A percentile compares a stretch with the other conserved stretches of the same genome.
These are phyloP conservation scores for Orbilia javanica DNA, from an alignment of 2,329 filamentous ascomycete species.

Conservation along the genomic window DNA sequence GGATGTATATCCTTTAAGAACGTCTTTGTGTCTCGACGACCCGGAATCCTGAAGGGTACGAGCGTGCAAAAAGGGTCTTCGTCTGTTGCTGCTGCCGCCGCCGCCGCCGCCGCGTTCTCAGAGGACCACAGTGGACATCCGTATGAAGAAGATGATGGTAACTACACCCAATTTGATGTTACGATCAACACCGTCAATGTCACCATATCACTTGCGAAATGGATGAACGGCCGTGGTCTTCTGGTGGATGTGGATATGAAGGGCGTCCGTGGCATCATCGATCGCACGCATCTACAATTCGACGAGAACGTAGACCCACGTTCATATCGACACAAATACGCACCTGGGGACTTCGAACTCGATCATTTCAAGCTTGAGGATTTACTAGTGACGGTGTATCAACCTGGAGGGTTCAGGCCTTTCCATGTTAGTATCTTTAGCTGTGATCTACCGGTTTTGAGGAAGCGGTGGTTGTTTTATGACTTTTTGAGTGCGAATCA, in stretches of 20 bases:
- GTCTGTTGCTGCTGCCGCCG: slow-evolving; percentile 83
- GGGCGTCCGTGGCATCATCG: slow-evolving; percentile 90
- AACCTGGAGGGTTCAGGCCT: slow-evolving; percentile 90
- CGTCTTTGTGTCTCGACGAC: slow-evolving; percentile 91
- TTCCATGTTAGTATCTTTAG: slow-evolving; percentile 96
- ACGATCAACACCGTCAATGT: slow-evolving; percentile 96
- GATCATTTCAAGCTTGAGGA: slow-evolving; percentile 97
- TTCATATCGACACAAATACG: slow-evolving; percentile 86
- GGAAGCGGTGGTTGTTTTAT: slow-evolving; percentile 98
- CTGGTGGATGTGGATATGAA: slow-evolving; percentile 93
- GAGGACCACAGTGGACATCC: slow-evolving; percentile 62
- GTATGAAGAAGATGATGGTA: slow-evolving; percentile 82
- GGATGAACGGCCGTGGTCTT: slow-evolving; percentile 96
- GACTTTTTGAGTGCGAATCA: slow-evolving; percentile 95
- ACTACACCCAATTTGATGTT: slow-evolving; percentile 97
- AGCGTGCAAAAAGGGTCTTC: slow-evolving; percentile 94
- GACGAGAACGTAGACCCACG: slow-evolving; percentile 80
- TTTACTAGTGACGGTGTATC: slow-evolving; percentile 88
- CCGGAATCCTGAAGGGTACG: slow-evolving; percentile 74
- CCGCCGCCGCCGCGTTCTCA: slow-evolving; percentile 75
- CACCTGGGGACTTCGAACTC: slow-evolving; percentile 94
- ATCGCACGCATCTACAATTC: slow-evolving; percentile 86
- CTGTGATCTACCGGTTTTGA: slow-evolving; percentile 89
- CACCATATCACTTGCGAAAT: slow-evolving; percentile 95
- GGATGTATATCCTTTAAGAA: slow-evolving; percentile 97